Base-by-base conservation (phyloP, 2,329 filamentous ascomycete species). In the Tolypocladium endophyticum region DNA sequence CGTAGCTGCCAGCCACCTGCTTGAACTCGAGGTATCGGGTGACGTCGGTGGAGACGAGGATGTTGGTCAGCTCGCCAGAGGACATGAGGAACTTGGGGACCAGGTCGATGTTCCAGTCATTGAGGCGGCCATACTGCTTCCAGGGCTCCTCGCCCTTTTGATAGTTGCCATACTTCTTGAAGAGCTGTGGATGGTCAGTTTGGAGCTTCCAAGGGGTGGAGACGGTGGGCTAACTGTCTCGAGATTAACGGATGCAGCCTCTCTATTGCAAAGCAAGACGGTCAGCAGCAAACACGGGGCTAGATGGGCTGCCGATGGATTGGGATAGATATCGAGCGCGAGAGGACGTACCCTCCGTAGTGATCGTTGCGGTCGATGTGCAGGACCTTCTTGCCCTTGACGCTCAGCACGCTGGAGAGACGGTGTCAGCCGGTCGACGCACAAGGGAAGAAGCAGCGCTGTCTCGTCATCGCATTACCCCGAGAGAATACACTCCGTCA, bases 31-130 rank as follows among this genome's bases (percentile, higher is more conserved):
- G 87, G 76, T 92, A 92, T 76, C 88, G 82, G 69, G 89, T 92
- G 66, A 92, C 89, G 68, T 97, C 92, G 77, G 93, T 97, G 57
- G 92, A 96, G 64, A 97, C 92, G 72, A 99, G 87, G 71, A 99
- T 97, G 79, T 97, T 97, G 74, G 93, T 97, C 73, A 99, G 82
- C 79, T 99, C 93, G 76, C 94, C 94, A 64, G 95, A 96, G 62
- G 93, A 92, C 92, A 99, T 97, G 75, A 99, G 85, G 71, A 99
- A 87, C 83, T 99, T 99, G 67, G 94, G 93, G 56, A 99, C 92
- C 63, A 99, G 84, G 74, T 99, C 95, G 76, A 99, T 95, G 82
- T 97, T 97, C 94, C 94, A 99, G 83, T 97, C 93, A 79, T 97
- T 97, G 73, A 87, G 81, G 62, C 94, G 89, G 69, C 93, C 93